Evolutionary conservation across 2,329 filamentous ascomycete genomes (phyloP).

Genomic region (Elsinoe necatrix): DNA sequence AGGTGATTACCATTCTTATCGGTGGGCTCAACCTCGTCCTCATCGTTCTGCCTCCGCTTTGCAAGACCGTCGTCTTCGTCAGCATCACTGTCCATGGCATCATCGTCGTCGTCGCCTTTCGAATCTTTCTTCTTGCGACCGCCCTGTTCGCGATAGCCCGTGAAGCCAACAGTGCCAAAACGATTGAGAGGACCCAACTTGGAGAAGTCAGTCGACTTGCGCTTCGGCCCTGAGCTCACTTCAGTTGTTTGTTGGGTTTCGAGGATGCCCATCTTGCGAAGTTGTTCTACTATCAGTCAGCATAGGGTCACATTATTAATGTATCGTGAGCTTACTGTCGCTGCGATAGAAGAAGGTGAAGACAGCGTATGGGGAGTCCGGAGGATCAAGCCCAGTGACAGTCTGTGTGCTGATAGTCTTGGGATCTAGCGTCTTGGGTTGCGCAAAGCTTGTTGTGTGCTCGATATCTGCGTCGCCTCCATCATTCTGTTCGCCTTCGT

Average conservation of each 20-base stretch:
- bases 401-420: slow-evolving; percentile 98
- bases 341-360: slow-evolving; percentile 98
- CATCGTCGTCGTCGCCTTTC: slow-evolving; percentile 44
- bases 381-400: slow-evolving; percentile 94
- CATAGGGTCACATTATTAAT: not conserved
- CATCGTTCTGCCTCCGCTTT: slow-evolving; percentile 57
- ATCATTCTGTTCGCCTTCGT: slow-evolving; percentile 55
- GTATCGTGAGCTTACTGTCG: slow-evolving; percentile 58
- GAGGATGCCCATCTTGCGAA: slow-evolving; percentile 92
- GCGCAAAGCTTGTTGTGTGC: slow-evolving; percentile 95
- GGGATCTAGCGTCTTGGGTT: slow-evolving; percentile 89
- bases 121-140: slow-evolving; percentile 48
- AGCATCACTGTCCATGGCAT: slow-evolving; percentile 67
- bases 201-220: slow-evolving; percentile 79
- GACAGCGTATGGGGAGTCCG: slow-evolving; percentile 89
- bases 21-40: slow-evolving; percentile 53
- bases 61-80: slow-evolving; percentile 51
- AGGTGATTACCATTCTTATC: slow-evolving; percentile 48
- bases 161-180: slow-evolving; percentile 82
- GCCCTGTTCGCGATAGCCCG: slow-evolving; percentile 57
- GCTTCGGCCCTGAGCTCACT: slow-evolving; percentile 50
- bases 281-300: slow-evolving; percentile 56
- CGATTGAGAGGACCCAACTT: slow-evolving; percentile 71
- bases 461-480: slow-evolving; percentile 76
- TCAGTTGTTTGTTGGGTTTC: slow-evolving; percentile 54